Percentiles rank a stretch among this genome's conserved stretches.
phyloP scores from a whole-genome alignment of 768 basidiomycete species.

The Pilatotrama ljubarskyi region DNA sequence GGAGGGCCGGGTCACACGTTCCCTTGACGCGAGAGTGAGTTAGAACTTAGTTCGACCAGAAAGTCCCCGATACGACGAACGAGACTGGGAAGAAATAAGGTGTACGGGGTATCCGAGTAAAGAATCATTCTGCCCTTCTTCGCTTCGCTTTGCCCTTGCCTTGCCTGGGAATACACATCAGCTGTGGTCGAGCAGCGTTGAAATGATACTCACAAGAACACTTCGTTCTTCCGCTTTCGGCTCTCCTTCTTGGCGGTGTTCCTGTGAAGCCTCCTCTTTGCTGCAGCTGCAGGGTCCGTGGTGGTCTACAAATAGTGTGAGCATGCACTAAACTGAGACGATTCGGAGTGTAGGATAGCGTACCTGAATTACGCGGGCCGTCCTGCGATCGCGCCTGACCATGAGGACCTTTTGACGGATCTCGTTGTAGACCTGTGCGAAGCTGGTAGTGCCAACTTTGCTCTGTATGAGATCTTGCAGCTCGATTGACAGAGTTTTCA shows the following conservation, averaged over 20 bases:
- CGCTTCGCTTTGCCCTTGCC: conserved; percentile 10
- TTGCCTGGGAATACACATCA: background rate
- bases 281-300: conserved; percentile 73
- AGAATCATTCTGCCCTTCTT: conserved; percentile 6
- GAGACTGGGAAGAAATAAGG: background rate
- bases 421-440: conserved; percentile 75
- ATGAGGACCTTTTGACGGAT: conserved; percentile 71
- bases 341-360: conserved; percentile 5
- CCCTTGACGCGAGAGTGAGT: too few species aligned
- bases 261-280: conserved; percentile 69
- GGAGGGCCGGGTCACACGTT: too few species aligned
- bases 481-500: conserved; percentile 79
- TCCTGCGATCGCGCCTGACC: conserved; percentile 72
- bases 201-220: conserved; percentile 53
- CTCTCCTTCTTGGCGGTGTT: conserved; percentile 83
- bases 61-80: background rate
- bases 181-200: background rate
- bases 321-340: background rate
- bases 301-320: conserved; percentile 44
- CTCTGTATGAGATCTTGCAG: conserved; percentile 83
- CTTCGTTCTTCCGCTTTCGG: conserved; percentile 70
- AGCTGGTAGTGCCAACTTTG: conserved; percentile 87
- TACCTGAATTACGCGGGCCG: conserved; percentile 47
- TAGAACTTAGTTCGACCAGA: background rate
- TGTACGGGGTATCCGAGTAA: background rate